phyloP scores from a whole-genome alignment of 768 basidiomycete genomes.

The Lactarius quietus region DNA sequence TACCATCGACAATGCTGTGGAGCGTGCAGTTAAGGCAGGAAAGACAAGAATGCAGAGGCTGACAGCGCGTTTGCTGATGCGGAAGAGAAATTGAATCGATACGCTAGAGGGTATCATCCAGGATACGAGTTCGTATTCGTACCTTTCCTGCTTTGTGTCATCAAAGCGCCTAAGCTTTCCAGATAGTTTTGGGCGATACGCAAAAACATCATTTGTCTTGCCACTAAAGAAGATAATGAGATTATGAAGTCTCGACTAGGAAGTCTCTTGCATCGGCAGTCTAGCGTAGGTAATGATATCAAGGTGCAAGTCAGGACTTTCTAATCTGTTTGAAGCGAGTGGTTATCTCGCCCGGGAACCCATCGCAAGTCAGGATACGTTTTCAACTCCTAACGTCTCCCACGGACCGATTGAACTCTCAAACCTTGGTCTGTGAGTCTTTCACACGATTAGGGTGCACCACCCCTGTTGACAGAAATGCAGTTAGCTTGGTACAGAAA shows the following conservation, averaged over 20 bases:
- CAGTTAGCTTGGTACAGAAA: too few species aligned
- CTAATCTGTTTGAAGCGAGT: slow-evolving; percentile 13
- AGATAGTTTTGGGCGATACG: slow-evolving; percentile 13
- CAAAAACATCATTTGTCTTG: slow-evolving; percentile 15
- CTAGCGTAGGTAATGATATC: slow-evolving; percentile 3
- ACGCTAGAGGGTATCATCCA: slow-evolving; percentile 16
- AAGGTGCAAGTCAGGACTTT: too few species aligned
- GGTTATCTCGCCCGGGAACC: too few species aligned
- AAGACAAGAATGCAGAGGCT: slow-evolving; percentile 9
- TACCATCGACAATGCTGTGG: slow-evolving; percentile 15
- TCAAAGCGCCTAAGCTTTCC: neutral
- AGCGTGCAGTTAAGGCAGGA: slow-evolving; percentile 15
- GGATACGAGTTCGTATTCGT: slow-evolving; percentile 10
- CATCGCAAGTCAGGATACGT: too few species aligned
- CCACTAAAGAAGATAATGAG: slow-evolving; percentile 13
- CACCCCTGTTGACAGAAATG: too few species aligned
- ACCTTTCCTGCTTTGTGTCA: neutral
- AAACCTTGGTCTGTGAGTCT: too few species aligned
- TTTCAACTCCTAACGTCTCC: too few species aligned
- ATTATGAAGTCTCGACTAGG: slow-evolving; percentile 4
- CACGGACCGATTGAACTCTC: too few species aligned
- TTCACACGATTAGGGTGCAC: too few species aligned
- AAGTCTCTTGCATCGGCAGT: slow-evolving; percentile 8
- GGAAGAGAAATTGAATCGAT: slow-evolving; percentile 11
- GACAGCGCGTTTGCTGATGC: slow-evolving; percentile 15